Evolutionary conservation across 1,139 yeast species (phyloP).

Genomic region (Blastobotrys ciferrii): DNA sequence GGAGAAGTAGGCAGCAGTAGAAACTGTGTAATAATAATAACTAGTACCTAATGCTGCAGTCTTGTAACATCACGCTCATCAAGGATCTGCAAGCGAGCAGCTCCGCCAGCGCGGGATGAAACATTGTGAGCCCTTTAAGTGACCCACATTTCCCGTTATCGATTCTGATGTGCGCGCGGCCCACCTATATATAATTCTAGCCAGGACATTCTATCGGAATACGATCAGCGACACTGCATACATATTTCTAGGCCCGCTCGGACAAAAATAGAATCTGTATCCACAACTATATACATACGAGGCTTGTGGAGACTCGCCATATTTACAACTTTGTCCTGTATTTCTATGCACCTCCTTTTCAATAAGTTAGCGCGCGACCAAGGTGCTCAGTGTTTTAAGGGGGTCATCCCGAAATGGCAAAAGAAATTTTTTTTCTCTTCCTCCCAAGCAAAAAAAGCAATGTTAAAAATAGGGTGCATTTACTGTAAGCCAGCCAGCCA

Average conservation of each 20-base stretch:
- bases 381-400: background rate
- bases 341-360: too few relatives aligned
- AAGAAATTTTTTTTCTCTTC: background rate
- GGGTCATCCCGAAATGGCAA: background rate
- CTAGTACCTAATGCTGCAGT: background rate
- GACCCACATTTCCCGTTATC: background rate
- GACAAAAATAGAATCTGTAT: too few relatives aligned
- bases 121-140: background rate
- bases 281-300: too few relatives aligned
- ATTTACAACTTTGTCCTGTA: too few relatives aligned
- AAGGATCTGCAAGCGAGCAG: background rate
- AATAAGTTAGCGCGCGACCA: background rate
- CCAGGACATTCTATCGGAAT: background rate
- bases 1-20: background rate
- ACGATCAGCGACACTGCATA: background rate
- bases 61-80: background rate
- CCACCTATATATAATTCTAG: background rate
- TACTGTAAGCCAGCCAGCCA: too few relatives aligned
- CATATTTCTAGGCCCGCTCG: too few relatives aligned
- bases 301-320: too few relatives aligned
- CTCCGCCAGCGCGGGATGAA: background rate
- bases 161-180: background rate
- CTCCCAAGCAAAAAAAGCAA: background rate
- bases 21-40: background rate
- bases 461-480: too few relatives aligned